Evolutionary conservation across 2,329 filamentous ascomycete genomes (phyloP), one percentile per base, ranked within the genome.

Genomic region (Diplodia scrobiculata): DNA sequence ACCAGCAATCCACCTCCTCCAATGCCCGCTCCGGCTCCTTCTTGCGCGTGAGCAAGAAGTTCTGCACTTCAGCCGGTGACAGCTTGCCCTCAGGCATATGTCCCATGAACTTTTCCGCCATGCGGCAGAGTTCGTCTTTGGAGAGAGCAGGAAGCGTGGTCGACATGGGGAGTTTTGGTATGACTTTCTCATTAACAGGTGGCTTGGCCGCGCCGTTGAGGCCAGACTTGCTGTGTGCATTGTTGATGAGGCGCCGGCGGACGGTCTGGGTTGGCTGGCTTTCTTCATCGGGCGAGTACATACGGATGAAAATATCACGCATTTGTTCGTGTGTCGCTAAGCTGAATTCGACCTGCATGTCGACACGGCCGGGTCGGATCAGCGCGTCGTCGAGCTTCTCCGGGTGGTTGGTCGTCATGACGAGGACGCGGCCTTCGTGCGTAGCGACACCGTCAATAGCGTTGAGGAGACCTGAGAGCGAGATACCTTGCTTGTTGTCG

Each of bases 341-440:
- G 4, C 74, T 82, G 75, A 92, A 90, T 11, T 80, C 80, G 0
- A 91, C 83, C 67, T 89, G 85, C 75, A 85, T 82, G 70, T 91
- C 89, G 3, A 93, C 87, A 1, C 89, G 83, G 0, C 90, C 90
- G 0, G 91, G 89, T 0, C 90, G 83, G 59, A 92, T 87, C 5
- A 95, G 82, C 0, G 90, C 90, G 53, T 87, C 84, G 72, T 93
- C 90, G 0, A 94, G 84, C 14, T 85, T 82, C 71, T 93, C 87
- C 2, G 89, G 88, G 67, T 87, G 84, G 76, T 94, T 95, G 36
- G 89, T 92, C 0, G 91, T 93, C 89, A 93, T 92, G 78, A 94
- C 88, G 19, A 94, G 83, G 13, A 94, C 85, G 53, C 90, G 85
- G 29, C 90, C 91, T 78, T 94, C 91, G 71, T 91, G 89, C 2